phyloP scores from a whole-genome alignment of 768 basidiomycete genomes.

The Macrolepiota dolichaula region DNA sequence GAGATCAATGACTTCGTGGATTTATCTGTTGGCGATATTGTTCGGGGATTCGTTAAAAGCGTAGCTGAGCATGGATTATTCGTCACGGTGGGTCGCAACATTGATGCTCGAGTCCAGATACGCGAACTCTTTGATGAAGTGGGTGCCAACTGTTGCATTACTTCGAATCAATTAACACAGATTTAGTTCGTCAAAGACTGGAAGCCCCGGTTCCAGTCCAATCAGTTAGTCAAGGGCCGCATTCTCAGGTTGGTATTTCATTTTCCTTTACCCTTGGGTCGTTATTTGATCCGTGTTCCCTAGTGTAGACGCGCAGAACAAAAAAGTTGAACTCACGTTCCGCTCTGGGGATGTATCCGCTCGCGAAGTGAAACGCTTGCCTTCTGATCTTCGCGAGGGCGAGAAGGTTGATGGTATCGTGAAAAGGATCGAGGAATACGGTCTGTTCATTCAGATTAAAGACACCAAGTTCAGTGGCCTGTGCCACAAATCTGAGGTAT shows the following conservation, averaged over 20 bases:
- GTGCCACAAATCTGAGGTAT: constrained; percentile 91
- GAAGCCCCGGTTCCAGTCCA: constrained; percentile 74
- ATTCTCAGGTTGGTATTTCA: constrained; percentile 56
- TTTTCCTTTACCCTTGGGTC: constrained; percentile 10
- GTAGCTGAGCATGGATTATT: constrained; percentile 87
- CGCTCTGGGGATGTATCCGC: constrained; percentile 58
- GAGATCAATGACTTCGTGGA: constrained; percentile 63
- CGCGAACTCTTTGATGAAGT: constrained; percentile 89
- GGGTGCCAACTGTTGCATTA: constrained; percentile 19
- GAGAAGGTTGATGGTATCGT: constrained; percentile 79
- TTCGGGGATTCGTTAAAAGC: constrained; percentile 89
- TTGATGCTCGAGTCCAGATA: constrained; percentile 92
- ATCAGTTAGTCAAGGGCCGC: constrained; percentile 86
- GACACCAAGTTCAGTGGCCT: constrained; percentile 82
- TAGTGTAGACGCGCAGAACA: constrained; percentile 68
- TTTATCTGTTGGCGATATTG: constrained; percentile 66
- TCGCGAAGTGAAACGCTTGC: constrained; percentile 25
- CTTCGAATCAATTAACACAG: constrained; percentile 4
- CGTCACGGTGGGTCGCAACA: constrained; percentile 75
- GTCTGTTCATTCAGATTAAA: constrained; percentile 90
- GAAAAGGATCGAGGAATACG: constrained; percentile 83
- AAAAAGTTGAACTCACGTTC: constrained; percentile 90
- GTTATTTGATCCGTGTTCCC: not conserved
- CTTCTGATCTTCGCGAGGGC: constrained; percentile 66
- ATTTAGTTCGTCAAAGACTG: constrained; percentile 91